Conservation (phyloP, 73 alveolate genomes). For the Paramecium caudatum region DNA sequence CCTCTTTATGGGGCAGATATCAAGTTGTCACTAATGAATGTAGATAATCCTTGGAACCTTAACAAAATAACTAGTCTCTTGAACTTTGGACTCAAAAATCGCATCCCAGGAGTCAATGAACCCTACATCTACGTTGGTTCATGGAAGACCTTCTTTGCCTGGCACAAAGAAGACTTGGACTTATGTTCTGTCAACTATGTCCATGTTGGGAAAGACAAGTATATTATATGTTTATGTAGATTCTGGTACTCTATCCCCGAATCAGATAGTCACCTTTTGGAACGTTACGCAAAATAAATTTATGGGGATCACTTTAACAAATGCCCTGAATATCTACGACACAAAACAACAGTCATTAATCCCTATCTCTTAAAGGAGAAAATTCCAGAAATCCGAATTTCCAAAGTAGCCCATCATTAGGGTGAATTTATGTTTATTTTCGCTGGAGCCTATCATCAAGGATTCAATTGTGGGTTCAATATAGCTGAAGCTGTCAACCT, state of each 20-base stretch:
- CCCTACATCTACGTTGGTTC: slow-evolving; percentile 90
- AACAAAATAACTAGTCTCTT: slow-evolving; percentile 78
- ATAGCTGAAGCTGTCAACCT: slow-evolving; percentile 95
- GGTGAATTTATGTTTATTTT: slow-evolving; percentile 90
- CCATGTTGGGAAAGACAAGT: slow-evolving; percentile 89
- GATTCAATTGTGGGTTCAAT: slow-evolving; percentile 90
- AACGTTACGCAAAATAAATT: slow-evolving; percentile 75
- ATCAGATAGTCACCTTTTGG: slow-evolving; percentile 80
- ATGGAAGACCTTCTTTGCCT: slow-evolving; percentile 93
- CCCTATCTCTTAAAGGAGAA: slow-evolving; percentile 79
- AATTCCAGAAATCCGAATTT: slow-evolving; percentile 79
- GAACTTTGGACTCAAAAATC: slow-evolving; percentile 78
- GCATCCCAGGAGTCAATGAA: slow-evolving; percentile 86
- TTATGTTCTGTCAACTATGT: slow-evolving; percentile 86
- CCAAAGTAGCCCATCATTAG: slow-evolving; percentile 79
- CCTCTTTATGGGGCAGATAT: slow-evolving; percentile 94
- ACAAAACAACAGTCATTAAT: slow-evolving; percentile 85
- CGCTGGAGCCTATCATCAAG: slow-evolving; percentile 89
- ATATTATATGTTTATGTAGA: neutral
- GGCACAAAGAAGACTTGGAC: slow-evolving; percentile 96
- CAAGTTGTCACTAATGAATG: slow-evolving; percentile 81
- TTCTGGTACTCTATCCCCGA: slow-evolving; percentile 89
- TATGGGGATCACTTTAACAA: slow-evolving; percentile 84
- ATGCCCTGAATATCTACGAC: slow-evolving; percentile 89
- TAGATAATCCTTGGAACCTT: slow-evolving; percentile 84